Evolutionary conservation across 2,329 filamentous ascomycete species (phyloP).

Genomic region (Colletotrichum simmondsii): DNA sequence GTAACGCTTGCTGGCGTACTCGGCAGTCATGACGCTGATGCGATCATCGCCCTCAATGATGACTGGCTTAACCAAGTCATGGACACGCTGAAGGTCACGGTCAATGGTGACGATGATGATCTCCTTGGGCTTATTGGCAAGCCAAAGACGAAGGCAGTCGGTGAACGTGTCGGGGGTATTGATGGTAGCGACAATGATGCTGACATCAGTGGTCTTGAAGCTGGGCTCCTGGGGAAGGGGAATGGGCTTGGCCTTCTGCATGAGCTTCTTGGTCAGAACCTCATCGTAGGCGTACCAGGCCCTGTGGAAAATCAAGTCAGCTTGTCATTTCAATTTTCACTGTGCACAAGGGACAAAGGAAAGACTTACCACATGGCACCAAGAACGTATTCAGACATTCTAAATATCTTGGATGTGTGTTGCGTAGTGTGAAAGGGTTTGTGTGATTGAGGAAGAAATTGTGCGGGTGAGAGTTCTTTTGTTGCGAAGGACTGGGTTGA

Average conservation of each 20-base stretch:
- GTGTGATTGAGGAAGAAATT: not conserved
- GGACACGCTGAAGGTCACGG: conserved; percentile 20
- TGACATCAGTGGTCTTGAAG: conserved; percentile 36
- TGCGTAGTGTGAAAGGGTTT: not conserved
- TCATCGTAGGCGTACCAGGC: conserved; percentile 20
- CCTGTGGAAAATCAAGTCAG: not conserved
- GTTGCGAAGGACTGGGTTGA: no score
- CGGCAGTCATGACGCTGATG: conserved; percentile 35
- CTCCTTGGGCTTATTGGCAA: conserved; percentile 38
- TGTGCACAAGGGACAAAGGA: not conserved
- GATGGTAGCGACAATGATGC: conserved; percentile 42
- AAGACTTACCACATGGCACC: conserved; percentile 14
- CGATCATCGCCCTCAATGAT: not conserved
- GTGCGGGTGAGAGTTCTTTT: not conserved
- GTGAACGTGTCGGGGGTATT: conserved; percentile 37
- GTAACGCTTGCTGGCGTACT: conserved; percentile 39
- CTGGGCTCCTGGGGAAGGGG: conserved; percentile 13
- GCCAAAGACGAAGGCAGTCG: conserved; percentile 37
- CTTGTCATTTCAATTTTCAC: not conserved
- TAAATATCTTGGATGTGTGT: not conserved
- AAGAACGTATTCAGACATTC: conserved; percentile 3
- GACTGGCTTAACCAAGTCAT: conserved; percentile 6
- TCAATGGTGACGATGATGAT: conserved; percentile 42
- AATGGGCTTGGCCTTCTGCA: not conserved
- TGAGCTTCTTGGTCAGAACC: not conserved